A percentile compares a stretch with the other conserved stretches of the same genome.
Conservation (phyloP, 495 filamentous ascomycete genomes). For the Rostrohypoxylon terebratum region DNA sequence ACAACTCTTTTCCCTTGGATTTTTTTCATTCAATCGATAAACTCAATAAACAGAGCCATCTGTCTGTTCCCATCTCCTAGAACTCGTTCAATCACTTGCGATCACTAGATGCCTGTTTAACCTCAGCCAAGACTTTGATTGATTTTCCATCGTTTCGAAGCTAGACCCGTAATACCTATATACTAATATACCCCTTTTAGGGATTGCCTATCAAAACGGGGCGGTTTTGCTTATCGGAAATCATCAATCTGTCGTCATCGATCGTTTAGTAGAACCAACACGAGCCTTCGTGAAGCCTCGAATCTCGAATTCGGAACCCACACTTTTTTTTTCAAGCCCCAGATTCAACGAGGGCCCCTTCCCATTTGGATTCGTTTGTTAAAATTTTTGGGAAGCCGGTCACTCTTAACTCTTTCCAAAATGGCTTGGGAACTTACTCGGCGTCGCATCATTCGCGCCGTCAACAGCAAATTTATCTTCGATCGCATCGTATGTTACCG, state of each 20-base stretch:
- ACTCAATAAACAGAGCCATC: not conserved
- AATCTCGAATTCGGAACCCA: not conserved
- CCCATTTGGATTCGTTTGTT: constrained; percentile 15
- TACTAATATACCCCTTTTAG: constrained; percentile 6
- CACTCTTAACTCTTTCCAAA: constrained; percentile 35
- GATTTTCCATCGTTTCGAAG: constrained; percentile 17
- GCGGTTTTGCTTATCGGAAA: constrained; percentile 35
- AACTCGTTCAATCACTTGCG: not conserved
- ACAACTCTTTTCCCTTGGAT: constrained; percentile 20
- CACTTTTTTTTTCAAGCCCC: constrained; percentile 33
- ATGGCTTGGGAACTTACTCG: constrained; percentile 70
- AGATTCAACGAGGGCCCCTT: constrained; percentile 30
- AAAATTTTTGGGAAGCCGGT: constrained; percentile 8
- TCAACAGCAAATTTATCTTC: constrained; percentile 84
- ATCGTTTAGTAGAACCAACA: constrained; percentile 28
- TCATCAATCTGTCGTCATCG: constrained; percentile 47
- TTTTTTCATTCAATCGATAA: constrained; percentile 15
- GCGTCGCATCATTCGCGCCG: constrained; percentile 70
- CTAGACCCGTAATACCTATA: constrained; percentile 5
- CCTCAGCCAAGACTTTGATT: constrained; percentile 4
- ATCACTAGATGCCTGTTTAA: not conserved
- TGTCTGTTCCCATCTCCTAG: not conserved
- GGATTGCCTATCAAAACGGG: constrained; percentile 28
- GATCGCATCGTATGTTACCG: constrained; percentile 76
- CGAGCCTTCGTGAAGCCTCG: constrained; percentile 37